Conservation (phyloP, 768 basidiomycete species). For the Hortiboletus campestris region DNA sequence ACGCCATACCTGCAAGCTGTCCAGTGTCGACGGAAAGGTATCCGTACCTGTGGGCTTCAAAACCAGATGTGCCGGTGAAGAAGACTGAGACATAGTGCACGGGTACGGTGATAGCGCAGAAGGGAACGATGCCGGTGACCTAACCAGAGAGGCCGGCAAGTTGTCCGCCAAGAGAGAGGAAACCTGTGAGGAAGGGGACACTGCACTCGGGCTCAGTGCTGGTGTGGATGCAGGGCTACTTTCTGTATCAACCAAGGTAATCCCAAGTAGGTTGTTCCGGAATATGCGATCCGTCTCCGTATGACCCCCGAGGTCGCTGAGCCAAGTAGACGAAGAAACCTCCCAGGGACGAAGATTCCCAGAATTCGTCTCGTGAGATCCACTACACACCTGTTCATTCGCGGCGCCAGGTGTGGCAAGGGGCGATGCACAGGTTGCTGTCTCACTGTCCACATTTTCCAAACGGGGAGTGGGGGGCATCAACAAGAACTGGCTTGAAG, state of each 20-base stretch:
- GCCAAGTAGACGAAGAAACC: conserved; percentile 28
- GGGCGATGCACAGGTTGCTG: conserved; percentile 11
- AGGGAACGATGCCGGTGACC: conserved; percentile 18
- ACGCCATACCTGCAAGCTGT: conserved; percentile 30
- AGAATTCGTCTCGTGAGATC: conserved; percentile 4
- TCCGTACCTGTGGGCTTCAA: conserved; percentile 30
- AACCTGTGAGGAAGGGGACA: conserved; percentile 20
- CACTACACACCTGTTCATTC: conserved; percentile 3
- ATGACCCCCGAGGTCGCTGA: conserved; percentile 31
- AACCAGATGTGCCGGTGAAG: conserved; percentile 16
- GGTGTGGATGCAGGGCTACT: conserved; percentile 26
- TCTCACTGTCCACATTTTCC: conserved; percentile 7
- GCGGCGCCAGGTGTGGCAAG: conserved; percentile 6
- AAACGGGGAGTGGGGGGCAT: conserved; percentile 26
- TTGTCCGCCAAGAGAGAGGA: conserved; percentile 14
- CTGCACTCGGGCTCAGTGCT: conserved; percentile 21
- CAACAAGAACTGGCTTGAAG: conserved; percentile 26
- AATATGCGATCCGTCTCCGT: conserved; percentile 34
- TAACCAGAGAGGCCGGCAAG: conserved; percentile 11
- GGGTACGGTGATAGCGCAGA: conserved; percentile 9
- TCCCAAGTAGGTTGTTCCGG: conserved; percentile 20
- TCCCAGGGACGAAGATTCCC: conserved; percentile 22
- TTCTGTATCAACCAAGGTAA: conserved; percentile 12
- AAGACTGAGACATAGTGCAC: conserved; percentile 14
- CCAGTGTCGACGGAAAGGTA: conserved; percentile 31